Conservation (phyloP, 2,329 filamentous ascomycete genomes). For the Pseudogymnoascus sp. region DNA sequence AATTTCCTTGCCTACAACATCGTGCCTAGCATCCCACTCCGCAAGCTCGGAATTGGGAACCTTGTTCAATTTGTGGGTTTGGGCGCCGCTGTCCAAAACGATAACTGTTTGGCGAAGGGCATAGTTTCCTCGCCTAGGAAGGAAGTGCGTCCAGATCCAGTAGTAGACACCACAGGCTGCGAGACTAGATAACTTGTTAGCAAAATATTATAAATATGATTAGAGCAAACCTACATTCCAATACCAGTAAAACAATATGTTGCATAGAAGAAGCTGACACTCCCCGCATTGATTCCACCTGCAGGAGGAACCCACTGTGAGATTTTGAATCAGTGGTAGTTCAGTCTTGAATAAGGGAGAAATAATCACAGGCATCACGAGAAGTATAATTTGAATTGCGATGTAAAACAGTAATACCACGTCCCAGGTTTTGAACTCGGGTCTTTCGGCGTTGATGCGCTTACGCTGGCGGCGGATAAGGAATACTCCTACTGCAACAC, state of each 20-base stretch:
- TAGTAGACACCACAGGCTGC: conserved; percentile 52
- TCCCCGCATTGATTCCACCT: conserved; percentile 51
- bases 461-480: conserved; percentile 50
- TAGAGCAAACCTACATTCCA: conserved; percentile 48
- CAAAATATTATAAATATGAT: background rate
- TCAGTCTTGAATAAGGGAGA: background rate
- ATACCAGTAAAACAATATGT: conserved; percentile 62
- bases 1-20: conserved; percentile 30
- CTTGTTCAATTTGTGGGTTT: conserved; percentile 44
- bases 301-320: conserved; percentile 57
- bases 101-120: conserved; percentile 49
- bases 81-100: conserved; percentile 41
- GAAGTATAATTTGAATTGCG: conserved; percentile 51
- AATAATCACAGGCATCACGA: conserved; percentile 50
- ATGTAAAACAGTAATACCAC: conserved; percentile 53
- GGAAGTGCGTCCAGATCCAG: conserved; percentile 47
- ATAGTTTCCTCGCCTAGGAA: conserved; percentile 50
- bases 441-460: conserved; percentile 39
- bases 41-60: conserved; percentile 45
- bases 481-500: conserved; percentile 51
- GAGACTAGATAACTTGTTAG: conserved; percentile 34
- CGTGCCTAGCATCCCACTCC: conserved; percentile 54
- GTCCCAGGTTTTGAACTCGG: conserved; percentile 55
- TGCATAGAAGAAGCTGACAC: conserved; percentile 68
- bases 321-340: background rate